Conservation (phyloP, 805 yeast species). For the Metahyphopichia silvanorum region DNA sequence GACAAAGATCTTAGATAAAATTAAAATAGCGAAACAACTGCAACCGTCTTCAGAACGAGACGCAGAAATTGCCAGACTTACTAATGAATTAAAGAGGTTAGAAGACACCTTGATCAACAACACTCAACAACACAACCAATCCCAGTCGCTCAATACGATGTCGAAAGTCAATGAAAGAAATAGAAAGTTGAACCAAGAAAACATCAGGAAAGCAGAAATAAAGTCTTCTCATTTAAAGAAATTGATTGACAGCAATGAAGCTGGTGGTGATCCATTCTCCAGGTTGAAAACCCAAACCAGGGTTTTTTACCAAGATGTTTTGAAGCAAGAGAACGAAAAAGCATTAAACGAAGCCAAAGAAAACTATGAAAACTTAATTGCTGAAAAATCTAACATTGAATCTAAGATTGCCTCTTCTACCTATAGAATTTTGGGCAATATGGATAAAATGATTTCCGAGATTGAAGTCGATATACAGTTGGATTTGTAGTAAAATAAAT, state of each 20-base stretch:
- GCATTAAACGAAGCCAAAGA: slow-evolving; percentile 53
- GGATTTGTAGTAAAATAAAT: background rate
- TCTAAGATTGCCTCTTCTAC: slow-evolving; percentile 46
- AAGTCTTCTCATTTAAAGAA: slow-evolving; percentile 56
- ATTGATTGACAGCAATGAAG: slow-evolving; percentile 10
- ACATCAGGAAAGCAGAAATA: slow-evolving; percentile 76
- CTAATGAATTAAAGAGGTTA: slow-evolving; percentile 39
- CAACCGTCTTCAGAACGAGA: slow-evolving; percentile 40
- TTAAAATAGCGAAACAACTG: slow-evolving; percentile 73
- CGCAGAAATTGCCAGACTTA: slow-evolving; percentile 22
- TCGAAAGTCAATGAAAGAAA: slow-evolving; percentile 81
- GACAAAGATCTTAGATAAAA: slow-evolving; percentile 66
- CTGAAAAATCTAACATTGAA: slow-evolving; percentile 44
- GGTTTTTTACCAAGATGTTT: slow-evolving; percentile 65
- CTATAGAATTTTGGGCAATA: slow-evolving; percentile 55
- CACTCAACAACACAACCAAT: slow-evolving; percentile 28
- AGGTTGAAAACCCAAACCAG: slow-evolving; percentile 86
- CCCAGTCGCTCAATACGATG: slow-evolving; percentile 47
- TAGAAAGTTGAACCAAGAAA: slow-evolving; percentile 73
- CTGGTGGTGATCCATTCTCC: slow-evolving; percentile 72
- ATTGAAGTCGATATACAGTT: slow-evolving; percentile 40
- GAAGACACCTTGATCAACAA: slow-evolving; percentile 45
- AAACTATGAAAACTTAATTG: slow-evolving; percentile 36
- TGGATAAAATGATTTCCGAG: slow-evolving; percentile 48
- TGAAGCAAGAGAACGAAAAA: slow-evolving; percentile 55